Conservation (phyloP, 208 protist species). For the Acanthamoeba healyi region DNA sequence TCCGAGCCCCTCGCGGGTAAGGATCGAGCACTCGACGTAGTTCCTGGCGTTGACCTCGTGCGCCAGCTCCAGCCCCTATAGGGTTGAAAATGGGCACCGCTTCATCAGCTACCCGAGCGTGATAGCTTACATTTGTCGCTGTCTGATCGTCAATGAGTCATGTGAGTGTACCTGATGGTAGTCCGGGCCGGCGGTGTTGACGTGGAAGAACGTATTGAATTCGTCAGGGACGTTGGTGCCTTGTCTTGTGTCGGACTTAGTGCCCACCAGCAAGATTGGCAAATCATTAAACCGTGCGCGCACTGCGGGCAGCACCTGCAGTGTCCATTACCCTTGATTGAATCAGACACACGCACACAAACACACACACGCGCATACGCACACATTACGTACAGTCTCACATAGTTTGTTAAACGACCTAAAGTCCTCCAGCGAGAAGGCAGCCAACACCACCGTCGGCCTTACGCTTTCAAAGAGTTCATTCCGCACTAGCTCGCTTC, state of each 20-base stretch:
- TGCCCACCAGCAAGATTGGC: constrained; percentile 13
- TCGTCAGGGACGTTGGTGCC: not conserved
- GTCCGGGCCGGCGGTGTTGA: not conserved
- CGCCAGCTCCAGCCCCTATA: not conserved
- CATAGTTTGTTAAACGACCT: not conserved
- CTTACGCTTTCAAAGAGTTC: constrained; percentile 14
- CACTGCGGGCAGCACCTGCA: constrained; percentile 24
- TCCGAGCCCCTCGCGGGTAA: constrained; percentile 13
- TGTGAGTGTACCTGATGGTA: not conserved
- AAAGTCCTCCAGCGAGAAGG: constrained; percentile 43
- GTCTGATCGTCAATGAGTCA: too few relatives aligned
- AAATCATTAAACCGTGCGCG: constrained; percentile 10
- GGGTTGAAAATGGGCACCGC: too few relatives aligned
- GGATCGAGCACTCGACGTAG: constrained; percentile 42
- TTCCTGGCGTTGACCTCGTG: not conserved
- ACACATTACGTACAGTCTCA: not conserved
- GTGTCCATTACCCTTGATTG: not conserved
- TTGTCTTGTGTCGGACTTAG: constrained; percentile 3
- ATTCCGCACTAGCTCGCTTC: constrained; percentile 4
- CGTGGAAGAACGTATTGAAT: not conserved
- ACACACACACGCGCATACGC: too few relatives aligned
- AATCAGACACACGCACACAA: too few relatives aligned
- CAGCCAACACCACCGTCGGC: constrained; percentile 32
- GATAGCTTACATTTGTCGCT: too few relatives aligned
- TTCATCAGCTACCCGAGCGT: too few relatives aligned